phyloP scores from a whole-genome alignment of 2,329 filamentous ascomycete species.

The Claviceps purpurea region DNA sequence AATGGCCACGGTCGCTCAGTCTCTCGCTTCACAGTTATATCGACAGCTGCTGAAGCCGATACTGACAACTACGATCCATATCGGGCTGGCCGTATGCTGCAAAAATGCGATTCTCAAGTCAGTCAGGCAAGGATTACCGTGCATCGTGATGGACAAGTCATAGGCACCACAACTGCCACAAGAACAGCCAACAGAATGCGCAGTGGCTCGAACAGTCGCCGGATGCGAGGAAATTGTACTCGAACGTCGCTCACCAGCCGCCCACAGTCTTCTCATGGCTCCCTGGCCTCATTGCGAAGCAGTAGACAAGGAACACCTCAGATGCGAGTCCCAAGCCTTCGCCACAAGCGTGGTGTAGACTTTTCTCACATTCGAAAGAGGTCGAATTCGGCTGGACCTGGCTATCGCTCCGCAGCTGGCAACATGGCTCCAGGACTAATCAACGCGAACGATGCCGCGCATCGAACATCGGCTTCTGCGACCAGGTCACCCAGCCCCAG shows the following conservation, averaged over 20 bases:
- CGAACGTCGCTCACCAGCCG: constrained; percentile 16
- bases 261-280: constrained; percentile 24
- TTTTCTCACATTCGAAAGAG: constrained; percentile 37
- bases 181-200: constrained; percentile 20
- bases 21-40: constrained; percentile 53
- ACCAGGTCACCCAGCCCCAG: constrained; percentile 17
- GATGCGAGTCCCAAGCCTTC: constrained; percentile 27
- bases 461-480: constrained; percentile 9
- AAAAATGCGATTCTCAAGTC: constrained; percentile 30
- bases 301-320: constrained; percentile 29
- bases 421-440: constrained; percentile 8
- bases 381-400: constrained; percentile 17
- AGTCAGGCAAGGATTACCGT: constrained; percentile 57
- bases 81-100: constrained; percentile 47
- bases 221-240: constrained; percentile 16
- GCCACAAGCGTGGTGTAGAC: constrained; percentile 40
- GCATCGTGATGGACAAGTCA: constrained; percentile 37
- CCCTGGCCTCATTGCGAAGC: constrained; percentile 37
- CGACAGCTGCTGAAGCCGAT: constrained; percentile 41
- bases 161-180: constrained; percentile 10
- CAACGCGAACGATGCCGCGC: constrained; percentile 9
- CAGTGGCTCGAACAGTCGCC: constrained; percentile 22
- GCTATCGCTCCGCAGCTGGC: constrained; percentile 4
- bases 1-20: constrained; percentile 39
- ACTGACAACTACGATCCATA: constrained; percentile 70